Percentiles rank a stretch among this genome's conserved stretches.
Evolutionary conservation across 2,329 filamentous ascomycete species (phyloP).

Genomic region (Onygenales sp.): DNA sequence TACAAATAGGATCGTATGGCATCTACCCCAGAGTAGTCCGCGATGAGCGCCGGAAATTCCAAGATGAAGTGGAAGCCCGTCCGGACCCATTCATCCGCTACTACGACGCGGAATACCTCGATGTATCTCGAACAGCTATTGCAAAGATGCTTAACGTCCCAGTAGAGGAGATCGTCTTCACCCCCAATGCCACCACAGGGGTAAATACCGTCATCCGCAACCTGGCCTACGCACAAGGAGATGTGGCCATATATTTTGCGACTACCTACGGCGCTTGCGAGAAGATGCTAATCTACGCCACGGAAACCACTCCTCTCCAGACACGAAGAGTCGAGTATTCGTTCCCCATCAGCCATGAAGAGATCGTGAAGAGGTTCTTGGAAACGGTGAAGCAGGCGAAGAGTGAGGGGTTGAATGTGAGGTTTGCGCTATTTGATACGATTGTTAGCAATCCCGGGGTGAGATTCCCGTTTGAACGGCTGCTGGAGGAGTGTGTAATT

Average conservation of each 20-base stretch:
- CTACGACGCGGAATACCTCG: slow-evolving; percentile 52
- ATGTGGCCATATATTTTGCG: slow-evolving; percentile 66
- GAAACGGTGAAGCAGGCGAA: slow-evolving; percentile 46
- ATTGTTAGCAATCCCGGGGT: slow-evolving; percentile 72
- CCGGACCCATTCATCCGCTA: slow-evolving; percentile 73
- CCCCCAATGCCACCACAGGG: slow-evolving; percentile 66
- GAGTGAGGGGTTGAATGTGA: slow-evolving; percentile 51
- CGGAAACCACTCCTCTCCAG: slow-evolving; percentile 52
- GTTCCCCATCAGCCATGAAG: slow-evolving; percentile 63
- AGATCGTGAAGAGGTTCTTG: slow-evolving; percentile 54
- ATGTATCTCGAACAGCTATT: slow-evolving; percentile 54
- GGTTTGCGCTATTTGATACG: slow-evolving; percentile 67
- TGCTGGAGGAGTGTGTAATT: slow-evolving; percentile 56
- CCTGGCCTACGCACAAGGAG: slow-evolving; percentile 56
- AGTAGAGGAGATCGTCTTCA: slow-evolving; percentile 59
- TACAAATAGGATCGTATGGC: slow-evolving; percentile 57
- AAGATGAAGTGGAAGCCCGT: slow-evolving; percentile 55
- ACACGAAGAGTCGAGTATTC: slow-evolving; percentile 48
- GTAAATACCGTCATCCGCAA: slow-evolving; percentile 70
- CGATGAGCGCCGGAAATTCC: slow-evolving; percentile 51
- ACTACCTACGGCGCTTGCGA: slow-evolving; percentile 72
- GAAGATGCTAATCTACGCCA: slow-evolving; percentile 61
- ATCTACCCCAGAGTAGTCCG: slow-evolving; percentile 58
- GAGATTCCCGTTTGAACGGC: slow-evolving; percentile 63
- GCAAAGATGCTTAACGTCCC: slow-evolving; percentile 59